Conservation (phyloP, 805 yeast species). For the Wickerhamiella domercqiae region DNA sequence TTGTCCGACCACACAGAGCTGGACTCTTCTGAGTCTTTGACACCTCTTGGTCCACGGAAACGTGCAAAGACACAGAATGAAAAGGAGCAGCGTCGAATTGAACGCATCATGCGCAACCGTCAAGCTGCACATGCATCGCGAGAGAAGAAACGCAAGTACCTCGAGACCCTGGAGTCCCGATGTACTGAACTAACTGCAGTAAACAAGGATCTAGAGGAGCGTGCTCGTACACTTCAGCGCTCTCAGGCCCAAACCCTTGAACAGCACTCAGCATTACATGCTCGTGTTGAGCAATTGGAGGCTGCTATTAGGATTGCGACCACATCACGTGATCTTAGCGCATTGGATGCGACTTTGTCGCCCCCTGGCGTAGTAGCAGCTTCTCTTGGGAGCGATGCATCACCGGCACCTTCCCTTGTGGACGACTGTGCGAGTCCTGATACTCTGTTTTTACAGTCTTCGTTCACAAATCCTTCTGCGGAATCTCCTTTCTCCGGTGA, state of each 20-base stretch:
- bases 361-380: not conserved
- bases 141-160: conserved; percentile 87
- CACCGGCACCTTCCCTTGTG: conserved; percentile 16
- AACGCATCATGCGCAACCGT: conserved; percentile 81
- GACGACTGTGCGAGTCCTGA: conserved; percentile 17
- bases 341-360: conserved; percentile 7
- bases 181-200: conserved; percentile 20
- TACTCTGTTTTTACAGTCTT: conserved; percentile 5
- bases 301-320: conserved; percentile 13
- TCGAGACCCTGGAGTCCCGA: conserved; percentile 63
- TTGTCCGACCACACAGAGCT: not conserved
- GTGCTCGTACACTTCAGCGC: conserved; percentile 10
- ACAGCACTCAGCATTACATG: conserved; percentile 7
- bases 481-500: not conserved
- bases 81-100: conserved; percentile 90
- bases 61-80: conserved; percentile 94
- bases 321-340: conserved; percentile 14
- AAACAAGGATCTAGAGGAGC: conserved; percentile 17
- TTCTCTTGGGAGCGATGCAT: conserved; percentile 1
- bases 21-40: not conserved
- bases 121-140: conserved; percentile 96
- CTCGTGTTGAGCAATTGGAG: conserved; percentile 16
- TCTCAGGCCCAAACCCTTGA: conserved; percentile 8
- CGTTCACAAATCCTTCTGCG: not conserved
- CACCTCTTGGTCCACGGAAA: conserved; percentile 71